Evolutionary conservation across 352 stramenopile genomes (phyloP).

Genomic region (Phytophthora constricta): DNA sequence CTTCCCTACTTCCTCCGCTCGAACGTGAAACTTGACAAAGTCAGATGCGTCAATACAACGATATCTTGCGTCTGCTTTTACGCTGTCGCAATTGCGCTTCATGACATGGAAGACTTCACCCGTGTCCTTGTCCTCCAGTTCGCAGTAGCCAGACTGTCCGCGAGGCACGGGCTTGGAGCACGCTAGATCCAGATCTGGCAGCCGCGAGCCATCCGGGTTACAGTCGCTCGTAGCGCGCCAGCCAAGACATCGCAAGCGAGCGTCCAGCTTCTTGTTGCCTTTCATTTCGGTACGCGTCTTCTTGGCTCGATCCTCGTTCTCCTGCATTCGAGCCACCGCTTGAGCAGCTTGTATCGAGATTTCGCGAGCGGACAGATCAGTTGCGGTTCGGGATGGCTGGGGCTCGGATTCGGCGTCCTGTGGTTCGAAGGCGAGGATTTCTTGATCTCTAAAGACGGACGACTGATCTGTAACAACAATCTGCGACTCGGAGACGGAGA

Average conservation of each 20-base stretch:
- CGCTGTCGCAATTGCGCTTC: slow-evolving; percentile 23
- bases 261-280: slow-evolving; percentile 25
- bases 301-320: slow-evolving; percentile 19
- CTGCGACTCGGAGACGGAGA: too few species aligned
- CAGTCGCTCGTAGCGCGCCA: slow-evolving; percentile 35
- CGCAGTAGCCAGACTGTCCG: slow-evolving; percentile 52
- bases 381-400: background rate
- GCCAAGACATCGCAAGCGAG: slow-evolving; percentile 32
- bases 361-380: slow-evolving; percentile 19
- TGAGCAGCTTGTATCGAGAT: slow-evolving; percentile 25
- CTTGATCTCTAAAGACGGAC: background rate
- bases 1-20: slow-evolving; percentile 12
- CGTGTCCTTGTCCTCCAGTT: slow-evolving; percentile 42
- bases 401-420: background rate
- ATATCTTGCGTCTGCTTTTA: slow-evolving; percentile 28
- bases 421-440: background rate
- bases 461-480: too few species aligned
- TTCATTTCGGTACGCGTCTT: slow-evolving; percentile 19
- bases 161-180: slow-evolving; percentile 30
- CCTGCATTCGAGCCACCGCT: slow-evolving; percentile 18
- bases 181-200: slow-evolving; percentile 14
- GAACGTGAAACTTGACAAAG: slow-evolving; percentile 33
- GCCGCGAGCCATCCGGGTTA: slow-evolving; percentile 22
- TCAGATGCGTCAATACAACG: slow-evolving; percentile 43
- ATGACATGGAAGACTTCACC: slow-evolving; percentile 39